Base-by-base conservation (phyloP, 208 protist species). In the Wallacemonas sp. region DNA sequence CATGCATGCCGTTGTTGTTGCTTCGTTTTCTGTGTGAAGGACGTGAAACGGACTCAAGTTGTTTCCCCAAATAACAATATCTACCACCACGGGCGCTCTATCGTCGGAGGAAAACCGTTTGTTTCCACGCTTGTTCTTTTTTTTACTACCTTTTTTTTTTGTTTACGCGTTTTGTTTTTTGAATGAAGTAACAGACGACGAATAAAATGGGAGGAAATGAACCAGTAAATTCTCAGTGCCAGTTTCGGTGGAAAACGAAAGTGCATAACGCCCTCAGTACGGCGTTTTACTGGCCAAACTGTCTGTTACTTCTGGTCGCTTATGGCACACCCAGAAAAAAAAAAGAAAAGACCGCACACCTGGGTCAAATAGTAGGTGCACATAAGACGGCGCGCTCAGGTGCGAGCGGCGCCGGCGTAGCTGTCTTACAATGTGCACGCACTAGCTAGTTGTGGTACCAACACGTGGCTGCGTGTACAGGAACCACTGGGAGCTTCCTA, bases 301-400 rank as follows among this genome's bases (percentile, higher is more conserved):
- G 30, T 34, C 6, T 55, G 45, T 54, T 50, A 63, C 32, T 63
- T 54, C 33, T 55, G 27, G 63, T 2, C 13, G 36, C 32, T 48
- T 34, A 64, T 42, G 29, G 50, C 29, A 60, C 46, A 44, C 30
- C n/a, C 48, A 30, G 26, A 75, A 50, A 50, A 61, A 71, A 67
- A 33, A 34, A 61, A 27, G 30, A 72, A 65, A 34, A 60, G n/a
- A n/a, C n/a, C n/a, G n/a, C n/a, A n/a, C n/a, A n/a, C n/a, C n/a
- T n/a, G n/a, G n/a, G n/a, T n/a, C n/a, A n/a, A n/a, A n/a, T n/a
- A n/a, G n/a, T n/a, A n/a, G n/a, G n/a, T n/a, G n/a, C n/a, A n/a
- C n/a, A n/a, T n/a, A n/a, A n/a, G n/a, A n/a, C n/a, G n/a, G n/a
- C n/a, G n/a, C n/a, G n/a, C n/a, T n/a, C n/a, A n/a, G n/a, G n/a